These are phyloP conservation scores for Talaromyces wortmannii DNA, from an alignment of 495 filamentous ascomycete genomes.

Conservation along the genomic window DNA sequence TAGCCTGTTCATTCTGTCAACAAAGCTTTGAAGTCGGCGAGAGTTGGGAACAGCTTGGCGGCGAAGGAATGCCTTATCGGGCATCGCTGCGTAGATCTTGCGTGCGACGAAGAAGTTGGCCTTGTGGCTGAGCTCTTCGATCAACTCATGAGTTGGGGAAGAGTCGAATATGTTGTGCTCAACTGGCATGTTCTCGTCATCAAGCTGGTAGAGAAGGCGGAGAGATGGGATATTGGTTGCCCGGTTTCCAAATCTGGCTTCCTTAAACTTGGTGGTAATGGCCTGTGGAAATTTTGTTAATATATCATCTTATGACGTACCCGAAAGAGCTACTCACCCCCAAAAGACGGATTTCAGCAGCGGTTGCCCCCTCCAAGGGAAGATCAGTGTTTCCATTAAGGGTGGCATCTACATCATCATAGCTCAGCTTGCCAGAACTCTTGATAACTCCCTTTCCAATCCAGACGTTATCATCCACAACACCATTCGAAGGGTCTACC, in stretches of 20 bases:
- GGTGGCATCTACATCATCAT: conserved; percentile 77
- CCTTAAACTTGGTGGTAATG: conserved; percentile 80
- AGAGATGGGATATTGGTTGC: conserved; percentile 73
- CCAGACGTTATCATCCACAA: conserved; percentile 78
- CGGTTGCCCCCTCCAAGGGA: conserved; percentile 49
- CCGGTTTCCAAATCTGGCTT: conserved; percentile 73
- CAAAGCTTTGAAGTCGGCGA: conserved; percentile 82
- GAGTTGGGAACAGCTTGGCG: conserved; percentile 79
- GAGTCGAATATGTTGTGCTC: conserved; percentile 95
- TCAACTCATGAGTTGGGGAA: conserved; percentile 80
- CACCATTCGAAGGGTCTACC: conserved; percentile 70
- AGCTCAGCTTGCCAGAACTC: conserved; percentile 76
- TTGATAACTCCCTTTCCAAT: conserved; percentile 91
- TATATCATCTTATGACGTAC: not conserved
- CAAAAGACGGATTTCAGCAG: conserved; percentile 68
- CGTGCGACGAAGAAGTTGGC: conserved; percentile 85
- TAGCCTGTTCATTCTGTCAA: conserved; percentile 85
- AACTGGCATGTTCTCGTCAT: conserved; percentile 96
- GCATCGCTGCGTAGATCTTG: conserved; percentile 69
- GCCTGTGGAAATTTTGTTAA: conserved; percentile 37
- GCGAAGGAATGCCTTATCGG: conserved; percentile 88
- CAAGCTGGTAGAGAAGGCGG: conserved; percentile 85
- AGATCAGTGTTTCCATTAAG: conserved; percentile 55
- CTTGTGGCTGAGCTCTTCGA: conserved; percentile 90
- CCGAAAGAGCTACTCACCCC: conserved; percentile 45